Conservation (phyloP, 768 basidiomycete species). For the Boletus tylopilopsis region DNA sequence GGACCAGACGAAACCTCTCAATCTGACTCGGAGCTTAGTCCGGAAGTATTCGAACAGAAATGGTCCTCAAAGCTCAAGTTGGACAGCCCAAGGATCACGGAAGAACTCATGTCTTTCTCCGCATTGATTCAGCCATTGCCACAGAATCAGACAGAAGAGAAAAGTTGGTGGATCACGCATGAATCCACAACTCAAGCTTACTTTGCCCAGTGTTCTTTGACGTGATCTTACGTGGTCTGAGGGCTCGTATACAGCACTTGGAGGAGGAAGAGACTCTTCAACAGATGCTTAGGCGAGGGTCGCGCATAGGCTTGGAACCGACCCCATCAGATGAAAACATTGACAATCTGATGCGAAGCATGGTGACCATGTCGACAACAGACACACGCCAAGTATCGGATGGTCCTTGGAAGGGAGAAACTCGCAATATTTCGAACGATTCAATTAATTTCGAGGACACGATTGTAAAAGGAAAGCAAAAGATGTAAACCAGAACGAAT, state of each 20-base stretch:
- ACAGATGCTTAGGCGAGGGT: conserved; percentile 34
- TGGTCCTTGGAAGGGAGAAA: conserved; percentile 29
- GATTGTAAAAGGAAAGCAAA: conserved; percentile 25
- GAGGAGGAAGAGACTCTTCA: conserved; percentile 45
- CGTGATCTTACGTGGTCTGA: conserved; percentile 37
- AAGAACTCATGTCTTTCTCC: conserved; percentile 31
- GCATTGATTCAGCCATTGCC: conserved; percentile 32
- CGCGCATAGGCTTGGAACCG: conserved; percentile 34
- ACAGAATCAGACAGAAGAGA: conserved; percentile 35
- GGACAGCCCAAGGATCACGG: conserved; percentile 35
- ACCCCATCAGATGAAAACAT: conserved; percentile 36
- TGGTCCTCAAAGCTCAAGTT: conserved; percentile 34
- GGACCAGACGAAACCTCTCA: conserved; percentile 42
- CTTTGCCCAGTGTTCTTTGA: conserved; percentile 31
- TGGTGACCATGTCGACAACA: conserved; percentile 32
- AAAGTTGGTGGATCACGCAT: conserved; percentile 29
- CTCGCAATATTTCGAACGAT: conserved; percentile 6
- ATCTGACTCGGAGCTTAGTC: conserved; percentile 37
- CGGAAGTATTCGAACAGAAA: conserved; percentile 36
- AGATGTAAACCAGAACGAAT: conserved; percentile 10
- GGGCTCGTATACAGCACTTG: conserved; percentile 35
- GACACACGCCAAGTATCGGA: conserved; percentile 17
- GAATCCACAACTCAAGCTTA: conserved; percentile 2
- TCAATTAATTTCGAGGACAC: conserved; percentile 26
- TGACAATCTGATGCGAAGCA: conserved; percentile 39